Percentiles rank a stretch among this genome's conserved stretches.
Conservation (phyloP, 352 stramenopile species). For the Aphanomyces astaci region DNA sequence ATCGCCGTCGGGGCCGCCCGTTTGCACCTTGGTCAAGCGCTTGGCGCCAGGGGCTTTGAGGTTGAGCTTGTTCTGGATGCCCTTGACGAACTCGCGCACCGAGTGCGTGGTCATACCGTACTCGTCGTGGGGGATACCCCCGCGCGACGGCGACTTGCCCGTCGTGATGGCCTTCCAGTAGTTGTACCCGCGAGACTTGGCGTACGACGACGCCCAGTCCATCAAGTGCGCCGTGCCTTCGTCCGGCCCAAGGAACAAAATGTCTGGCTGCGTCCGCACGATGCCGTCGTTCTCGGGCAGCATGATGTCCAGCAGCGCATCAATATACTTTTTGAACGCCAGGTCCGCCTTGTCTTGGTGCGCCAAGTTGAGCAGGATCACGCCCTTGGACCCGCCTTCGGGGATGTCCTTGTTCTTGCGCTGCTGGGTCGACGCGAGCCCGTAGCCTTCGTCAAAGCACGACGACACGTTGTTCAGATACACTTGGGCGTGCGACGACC, state of each 20-base stretch:
- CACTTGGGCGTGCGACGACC: conserved; percentile 44
- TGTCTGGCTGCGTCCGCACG: conserved; percentile 66
- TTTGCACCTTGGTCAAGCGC: conserved; percentile 45
- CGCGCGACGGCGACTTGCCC: conserved; percentile 60
- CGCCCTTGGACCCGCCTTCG: conserved; percentile 75
- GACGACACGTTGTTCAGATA: conserved; percentile 36
- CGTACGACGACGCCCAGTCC: conserved; percentile 76
- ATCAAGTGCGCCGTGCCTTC: conserved; percentile 72
- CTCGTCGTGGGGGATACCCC: conserved; percentile 81
- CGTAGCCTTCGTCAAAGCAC: conserved; percentile 81
- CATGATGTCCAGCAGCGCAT: conserved; percentile 72
- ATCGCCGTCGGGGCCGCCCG: conserved; percentile 28
- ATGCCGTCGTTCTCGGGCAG: conserved; percentile 64
- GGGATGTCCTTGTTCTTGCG: conserved; percentile 87
- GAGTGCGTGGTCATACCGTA: conserved; percentile 79
- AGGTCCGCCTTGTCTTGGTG: conserved; percentile 64
- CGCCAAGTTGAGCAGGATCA: conserved; percentile 70
- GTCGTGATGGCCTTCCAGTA: conserved; percentile 81
- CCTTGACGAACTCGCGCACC: conserved; percentile 73
- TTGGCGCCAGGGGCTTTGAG: conserved; percentile 64
- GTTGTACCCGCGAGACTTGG: conserved; percentile 64
- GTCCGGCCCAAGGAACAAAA: conserved; percentile 76
- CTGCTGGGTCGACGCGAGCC: conserved; percentile 77
- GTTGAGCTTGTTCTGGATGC: conserved; percentile 70
- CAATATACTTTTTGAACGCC: conserved; percentile 75